Evolutionary conservation across 176 grass and related monocot genomes (phyloP), one percentile per base, ranked within the genome.

Genomic region (Bolboschoenus planiculmis): DNA sequence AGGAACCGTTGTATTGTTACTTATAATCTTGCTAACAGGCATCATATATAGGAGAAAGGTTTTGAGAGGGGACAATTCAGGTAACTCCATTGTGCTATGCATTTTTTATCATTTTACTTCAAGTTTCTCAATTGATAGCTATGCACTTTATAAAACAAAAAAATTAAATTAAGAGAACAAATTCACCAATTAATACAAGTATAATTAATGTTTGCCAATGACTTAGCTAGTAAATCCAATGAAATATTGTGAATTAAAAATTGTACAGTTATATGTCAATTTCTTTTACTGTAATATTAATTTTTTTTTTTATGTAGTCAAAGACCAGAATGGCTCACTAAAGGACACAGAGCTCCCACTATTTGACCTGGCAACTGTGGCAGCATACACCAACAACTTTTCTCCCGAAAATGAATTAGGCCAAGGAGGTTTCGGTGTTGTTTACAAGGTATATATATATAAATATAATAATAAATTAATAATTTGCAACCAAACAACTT

Each of bases 371-470:
- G 44, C n/a, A 43, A 54, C 27, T 21, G 39, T 95, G 6, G 84
- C 16, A 87, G 34, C 59, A 31, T 86, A 88, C 50, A 92, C 90
- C 0, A 78, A 80, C 0, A 56, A 64, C 0, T 95, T 92, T 63
- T 65, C 63, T 3, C 2, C 20, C 7, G 8, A 64, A 9, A 92
- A 90, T 26, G 23, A 37, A 48, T 80, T 95, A 53, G 92, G 90
- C 8, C 0, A 63, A 23, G 92, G 90, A 5, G 90, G 88, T 53
- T 95, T 92, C 2, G 92, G 90, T 3, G 2, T 57, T 46, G 92
- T 95, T 30, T 95, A 95, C 81, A 91, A 87, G 90, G 88, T 91
- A 73, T 31, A 51, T 74, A 29, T 50, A 7, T 80, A n/a, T n/a
- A n/a, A n/a, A n/a, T n/a, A n/a, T n/a, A n/a, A n/a, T n/a, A n/a